Base-by-base conservation (phyloP, 1,139 yeast genomes). In the Geotrichum histeridarum region DNA sequence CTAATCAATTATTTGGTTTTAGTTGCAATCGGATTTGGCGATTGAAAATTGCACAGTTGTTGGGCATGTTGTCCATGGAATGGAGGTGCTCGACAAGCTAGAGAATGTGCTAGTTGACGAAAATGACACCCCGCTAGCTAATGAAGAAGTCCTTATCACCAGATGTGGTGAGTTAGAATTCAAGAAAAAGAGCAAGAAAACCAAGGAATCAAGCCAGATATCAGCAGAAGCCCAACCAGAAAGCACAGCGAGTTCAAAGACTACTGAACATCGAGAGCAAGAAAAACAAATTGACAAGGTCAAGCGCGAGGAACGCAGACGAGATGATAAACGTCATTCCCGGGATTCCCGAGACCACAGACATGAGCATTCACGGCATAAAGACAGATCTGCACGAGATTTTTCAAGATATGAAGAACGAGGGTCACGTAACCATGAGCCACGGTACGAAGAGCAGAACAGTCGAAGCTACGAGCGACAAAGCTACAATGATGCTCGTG, bases 61-160 rank as follows among this genome's bases (percentile, higher is more conserved):
- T 68, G 97, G 96, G 0, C 72, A 67, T 52, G 77, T 79, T 0
- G 60, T 76, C 8, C 74, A 77, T 54, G 96, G 96, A 0, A 84
- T 86, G 66, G 81, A 90, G 0, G 83, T 86, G 1, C 75, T 88
- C 0, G 61, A 63, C 18, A 57, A 56, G 7, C 63, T 71, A 27
- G 69, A 64, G 44, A 58, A 61, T 18, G 60, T 67, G 11, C 57
- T 54, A 11, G 69, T 68, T 6, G 72, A 71, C 53, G 64, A 62
- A 6, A 51, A 62, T 17, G 73, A 72, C 57, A 59, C 60, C n/a
- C 76, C 76, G 3, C 48, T 71, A 11, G 75, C 76, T 4, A 68
- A 66, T 1, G 72, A 74, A 22, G 70, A 75, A 11, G 79, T 86
- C 0, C 63, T 73, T 1, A 82, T 89, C 32, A 72, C 67, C 1